Percentiles rank a stretch among this genome's conserved stretches.
Conservation (phyloP, 768 basidiomycete species). For the Peribolospora baueri region DNA sequence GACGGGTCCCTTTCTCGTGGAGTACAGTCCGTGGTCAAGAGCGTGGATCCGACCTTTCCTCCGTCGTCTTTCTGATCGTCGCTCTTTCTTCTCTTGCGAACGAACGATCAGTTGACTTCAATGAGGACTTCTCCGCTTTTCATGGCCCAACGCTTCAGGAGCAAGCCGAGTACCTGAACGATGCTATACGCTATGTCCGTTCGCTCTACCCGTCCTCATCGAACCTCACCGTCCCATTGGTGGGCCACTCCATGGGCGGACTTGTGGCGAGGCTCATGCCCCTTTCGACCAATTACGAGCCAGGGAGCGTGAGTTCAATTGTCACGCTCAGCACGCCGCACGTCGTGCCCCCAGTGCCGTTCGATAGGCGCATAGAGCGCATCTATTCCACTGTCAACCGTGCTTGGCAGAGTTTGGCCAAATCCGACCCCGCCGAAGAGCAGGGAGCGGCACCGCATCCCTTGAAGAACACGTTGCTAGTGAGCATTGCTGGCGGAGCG, state of each 20-base stretch:
- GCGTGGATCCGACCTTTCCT: too few species aligned
- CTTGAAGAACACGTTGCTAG: conserved; percentile 17
- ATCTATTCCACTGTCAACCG: conserved; percentile 31
- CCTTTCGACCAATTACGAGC: conserved; percentile 26
- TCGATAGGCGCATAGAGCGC: conserved; percentile 54
- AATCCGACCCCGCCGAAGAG: neutral
- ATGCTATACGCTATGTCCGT: conserved; percentile 51
- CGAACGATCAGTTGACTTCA: conserved; percentile 50
- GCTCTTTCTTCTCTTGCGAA: neutral
- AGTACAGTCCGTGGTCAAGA: neutral
- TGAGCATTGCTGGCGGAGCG: conserved; percentile 77
- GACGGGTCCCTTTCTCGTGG: neutral
- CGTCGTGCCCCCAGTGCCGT: conserved; percentile 58
- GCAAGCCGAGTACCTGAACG: conserved; percentile 48
- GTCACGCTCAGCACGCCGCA: conserved; percentile 97
- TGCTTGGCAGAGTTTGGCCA: neutral
- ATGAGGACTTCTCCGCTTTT: conserved; percentile 89
- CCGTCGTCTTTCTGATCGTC: neutral
- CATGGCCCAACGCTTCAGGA: conserved; percentile 68
- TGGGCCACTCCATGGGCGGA: conserved; percentile 97
- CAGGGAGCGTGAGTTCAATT: conserved; percentile 34
- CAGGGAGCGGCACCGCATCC: neutral
- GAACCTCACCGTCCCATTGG: conserved; percentile 21
- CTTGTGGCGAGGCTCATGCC: conserved; percentile 62
- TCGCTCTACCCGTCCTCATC: conserved; percentile 34